These are phyloP conservation scores for Dionaea muscipula DNA, from an alignment of 179 eudicot genomes.

Conservation along the genomic window DNA sequence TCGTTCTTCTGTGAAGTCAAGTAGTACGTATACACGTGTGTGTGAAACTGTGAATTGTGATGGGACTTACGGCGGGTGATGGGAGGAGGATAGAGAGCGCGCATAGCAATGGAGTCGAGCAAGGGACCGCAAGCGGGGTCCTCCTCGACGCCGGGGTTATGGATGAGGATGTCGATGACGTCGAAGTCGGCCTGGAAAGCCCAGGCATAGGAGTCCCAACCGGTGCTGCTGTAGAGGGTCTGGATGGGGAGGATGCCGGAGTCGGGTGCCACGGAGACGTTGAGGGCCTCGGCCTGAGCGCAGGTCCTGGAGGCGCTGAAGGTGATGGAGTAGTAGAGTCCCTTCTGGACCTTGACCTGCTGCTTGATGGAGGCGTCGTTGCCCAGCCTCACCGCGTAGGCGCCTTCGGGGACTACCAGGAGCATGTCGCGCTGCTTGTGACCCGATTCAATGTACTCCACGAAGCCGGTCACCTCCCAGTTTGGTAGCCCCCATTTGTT, in stretches of 20 bases:
- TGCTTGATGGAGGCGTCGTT: slow-evolving; percentile 29
- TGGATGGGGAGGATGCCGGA: slow-evolving; percentile 32
- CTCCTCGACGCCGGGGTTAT: slow-evolving; percentile 22
- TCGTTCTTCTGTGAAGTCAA: background rate
- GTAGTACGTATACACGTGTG: too few species aligned
- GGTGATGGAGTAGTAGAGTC: slow-evolving; percentile 24
- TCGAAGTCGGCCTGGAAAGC: slow-evolving; percentile 24
- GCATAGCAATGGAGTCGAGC: slow-evolving; percentile 29
- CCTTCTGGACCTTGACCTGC: slow-evolving; percentile 17
- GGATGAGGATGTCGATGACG: slow-evolving; percentile 22
- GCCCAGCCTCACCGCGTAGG: slow-evolving; percentile 31
- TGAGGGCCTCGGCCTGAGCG: slow-evolving; percentile 31
- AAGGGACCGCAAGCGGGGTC: slow-evolving; percentile 41
- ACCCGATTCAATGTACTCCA: slow-evolving; percentile 38
- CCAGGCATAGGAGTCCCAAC: slow-evolving; percentile 40
- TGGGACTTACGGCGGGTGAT: too few species aligned
- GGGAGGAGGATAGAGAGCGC: slow-evolving; percentile 10
- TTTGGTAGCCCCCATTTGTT: slow-evolving; percentile 21
- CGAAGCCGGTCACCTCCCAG: slow-evolving; percentile 27
- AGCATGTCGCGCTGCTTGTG: slow-evolving; percentile 39
- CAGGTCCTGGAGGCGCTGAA: slow-evolving; percentile 37
- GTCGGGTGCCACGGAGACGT: slow-evolving; percentile 27
- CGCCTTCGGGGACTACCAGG: slow-evolving; percentile 32
- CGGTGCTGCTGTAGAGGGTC: slow-evolving; percentile 32
- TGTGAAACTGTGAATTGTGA: too few species aligned